Conservation (phyloP, 129 eudicot genomes). For the Daucus carota region DNA sequence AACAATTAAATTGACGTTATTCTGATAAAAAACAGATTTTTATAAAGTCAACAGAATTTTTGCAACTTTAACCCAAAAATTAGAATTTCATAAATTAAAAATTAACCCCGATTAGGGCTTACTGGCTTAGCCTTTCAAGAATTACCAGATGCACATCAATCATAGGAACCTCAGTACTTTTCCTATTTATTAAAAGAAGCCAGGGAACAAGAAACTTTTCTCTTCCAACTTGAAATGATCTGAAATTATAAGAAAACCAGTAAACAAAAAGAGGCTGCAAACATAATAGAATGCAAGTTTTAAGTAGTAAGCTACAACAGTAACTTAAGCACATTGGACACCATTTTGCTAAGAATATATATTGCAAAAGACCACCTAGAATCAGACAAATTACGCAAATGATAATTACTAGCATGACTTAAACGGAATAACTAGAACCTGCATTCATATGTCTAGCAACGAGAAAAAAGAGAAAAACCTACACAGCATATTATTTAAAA, state of each 20-base stretch:
- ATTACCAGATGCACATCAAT: slow-evolving; percentile 88
- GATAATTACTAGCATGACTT: not conserved
- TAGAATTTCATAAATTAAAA: too few species aligned
- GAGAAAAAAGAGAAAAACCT: not conserved
- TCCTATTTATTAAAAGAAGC: slow-evolving; percentile 80
- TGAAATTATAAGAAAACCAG: slow-evolving; percentile 26
- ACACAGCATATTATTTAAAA: too few species aligned
- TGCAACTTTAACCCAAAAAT: not conserved
- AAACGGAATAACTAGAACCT: not conserved
- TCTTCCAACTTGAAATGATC: slow-evolving; percentile 96
- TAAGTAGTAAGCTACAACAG: not conserved
- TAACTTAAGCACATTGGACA: not conserved
- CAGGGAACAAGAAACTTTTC: slow-evolving; percentile 89
- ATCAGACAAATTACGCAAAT: not conserved
- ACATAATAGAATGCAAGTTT: not conserved
- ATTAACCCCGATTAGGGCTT: too few species aligned
- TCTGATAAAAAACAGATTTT: too few species aligned
- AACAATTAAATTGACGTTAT: too few species aligned
- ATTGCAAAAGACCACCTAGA: not conserved
- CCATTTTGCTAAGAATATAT: not conserved
- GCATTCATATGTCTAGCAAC: not conserved
- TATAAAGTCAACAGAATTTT: not conserved
- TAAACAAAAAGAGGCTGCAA: not conserved
- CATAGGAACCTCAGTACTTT: slow-evolving; percentile 92
- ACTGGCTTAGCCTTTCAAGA: slow-evolving; percentile 7